Evolutionary conservation across 768 basidiomycete genomes (phyloP), one percentile per base, ranked within the genome.

Genomic region (Suillus clintonianus): DNA sequence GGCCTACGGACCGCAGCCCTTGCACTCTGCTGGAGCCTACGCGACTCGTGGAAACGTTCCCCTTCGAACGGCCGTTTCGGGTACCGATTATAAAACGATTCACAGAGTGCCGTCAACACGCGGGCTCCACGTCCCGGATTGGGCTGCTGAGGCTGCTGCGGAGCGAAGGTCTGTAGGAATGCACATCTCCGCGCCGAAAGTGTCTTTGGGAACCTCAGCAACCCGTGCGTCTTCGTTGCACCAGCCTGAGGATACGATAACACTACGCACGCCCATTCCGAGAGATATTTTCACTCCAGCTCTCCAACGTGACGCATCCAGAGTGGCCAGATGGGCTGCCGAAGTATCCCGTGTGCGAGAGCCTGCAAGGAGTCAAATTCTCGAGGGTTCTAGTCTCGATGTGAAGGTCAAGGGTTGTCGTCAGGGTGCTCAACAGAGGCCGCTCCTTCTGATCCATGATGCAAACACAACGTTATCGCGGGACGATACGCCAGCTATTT

Each of bases 341-440:
- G 51, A 53, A 53, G 51, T 53, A 30, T 19, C 30, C 30, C 51
- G 51, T 30, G 51, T 32, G 30, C 51, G 51, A 32, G 51, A 53
- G 51, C 51, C 51, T n/a, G 51, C 51, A 32, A 32, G 5, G 10
- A 53, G 30, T 30, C 51, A 53, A 19, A 53, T 32, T 53, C 10
- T 32, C 10, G 51, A 53, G 51, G 51, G 51, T 53, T 53, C 51
- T 53, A 53, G 51, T 53, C 51, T 53, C 17, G 30, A 53, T 53
- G 10, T 10, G 19, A 17, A 51, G 27, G 27, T 19, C 30, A 30
- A 51, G 50, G 50, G 30, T 30, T 30, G 30, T 51, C 17, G 51
- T 53, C 30, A 53, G 30, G 51, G 50, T 30, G 17, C 17, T 30
- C 50, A 53, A 53, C 51, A 53, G 30, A 53, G 19, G 19, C 51